Base-by-base conservation (phyloP, 2,329 filamentous ascomycete species). In the Graphilbum fragrans region DNA sequence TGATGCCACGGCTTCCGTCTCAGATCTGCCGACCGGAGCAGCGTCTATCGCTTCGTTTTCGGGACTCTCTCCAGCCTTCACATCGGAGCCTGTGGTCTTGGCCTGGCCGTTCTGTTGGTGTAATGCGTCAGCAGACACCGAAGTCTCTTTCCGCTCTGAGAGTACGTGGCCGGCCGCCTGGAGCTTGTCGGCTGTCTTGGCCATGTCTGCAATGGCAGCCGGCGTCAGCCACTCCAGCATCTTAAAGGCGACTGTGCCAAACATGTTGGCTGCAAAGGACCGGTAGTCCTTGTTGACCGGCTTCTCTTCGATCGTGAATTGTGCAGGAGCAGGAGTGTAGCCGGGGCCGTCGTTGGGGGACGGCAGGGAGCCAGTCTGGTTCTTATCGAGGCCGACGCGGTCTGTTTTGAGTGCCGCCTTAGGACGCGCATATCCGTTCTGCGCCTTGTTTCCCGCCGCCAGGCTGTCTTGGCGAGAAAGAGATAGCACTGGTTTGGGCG, bases 161-260 rank as follows among this genome's bases (percentile, higher is more conserved):
- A n/a, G n/a, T 20, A 6, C 29, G n/a, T 29, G 23, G 7, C 16
- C 16, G 4, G 34, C 3, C 4, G 47, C 50, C 44, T 55, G 54
- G 29, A 56, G 43, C 16, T 47, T 50, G 20, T 55, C 54, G 12
- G 62, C 55, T 39, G 61, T 64, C 16, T 62, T 52, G 1, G 64
- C 61, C 58, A 77, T 66, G 10, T 63, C 60, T 18, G 67, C 64
- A 4, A 77, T 54, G n/a, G 66, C 69, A 41, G 66, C 65, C 0
- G 76, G 76, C 2, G 76, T 77, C n/a, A 82, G 59, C 77, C 77
- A 82, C 54, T 82, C 78, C 4, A 82, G 52, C 75, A 82, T 82
- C 51, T 77, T 80, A 56, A 82, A 77, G 11, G 79, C 71, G 11
- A 73, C 72, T 1, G 77, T 80, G 7, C 70, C 75, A 50, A 82